Evolutionary conservation across 202 grass and related monocot genomes (phyloP).

Genomic region (Schoenoplectus triqueter): DNA sequence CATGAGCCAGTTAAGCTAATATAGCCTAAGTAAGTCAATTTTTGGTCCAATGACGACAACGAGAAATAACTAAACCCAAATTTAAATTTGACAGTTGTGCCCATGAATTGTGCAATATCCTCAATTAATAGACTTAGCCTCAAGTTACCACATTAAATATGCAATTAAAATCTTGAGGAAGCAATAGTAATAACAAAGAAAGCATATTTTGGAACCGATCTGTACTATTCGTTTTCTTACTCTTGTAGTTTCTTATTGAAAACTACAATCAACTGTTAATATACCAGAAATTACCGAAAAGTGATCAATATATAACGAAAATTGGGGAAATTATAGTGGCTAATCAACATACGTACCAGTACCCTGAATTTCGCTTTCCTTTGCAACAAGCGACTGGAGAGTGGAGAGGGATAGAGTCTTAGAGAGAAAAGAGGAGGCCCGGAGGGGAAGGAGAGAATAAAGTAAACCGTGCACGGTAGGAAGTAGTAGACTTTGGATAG

Average conservation of each 20-base stretch:
- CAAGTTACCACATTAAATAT: not conserved
- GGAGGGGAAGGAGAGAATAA: not conserved
- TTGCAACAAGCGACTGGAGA: slow-evolving; percentile 4
- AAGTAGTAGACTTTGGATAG: not conserved
- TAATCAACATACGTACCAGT: not conserved
- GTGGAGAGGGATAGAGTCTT: not conserved
- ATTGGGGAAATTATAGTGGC: not conserved
- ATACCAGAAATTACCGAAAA: not conserved
- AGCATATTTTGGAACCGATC: not conserved
- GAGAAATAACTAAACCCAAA: not conserved
- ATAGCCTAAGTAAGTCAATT: not conserved
- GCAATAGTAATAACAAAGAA: not conserved
- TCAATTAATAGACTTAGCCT: slow-evolving; percentile 4
- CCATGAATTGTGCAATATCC: not conserved
- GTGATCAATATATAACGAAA: not conserved
- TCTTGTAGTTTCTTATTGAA: too few relatives aligned
- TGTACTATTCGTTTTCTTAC: not conserved
- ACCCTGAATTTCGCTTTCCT: slow-evolving; percentile 24
- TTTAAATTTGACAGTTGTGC: not conserved
- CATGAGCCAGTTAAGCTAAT: not conserved
- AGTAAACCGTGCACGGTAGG: slow-evolving; percentile 7
- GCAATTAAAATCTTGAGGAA: not conserved
- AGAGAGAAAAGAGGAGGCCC: not conserved
- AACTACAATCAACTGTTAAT: not conserved
- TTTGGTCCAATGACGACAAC: not conserved